These are phyloP conservation scores for Epipyxis sp. DNA, from an alignment of 108 stramenopile species.

Conservation along the genomic window DNA sequence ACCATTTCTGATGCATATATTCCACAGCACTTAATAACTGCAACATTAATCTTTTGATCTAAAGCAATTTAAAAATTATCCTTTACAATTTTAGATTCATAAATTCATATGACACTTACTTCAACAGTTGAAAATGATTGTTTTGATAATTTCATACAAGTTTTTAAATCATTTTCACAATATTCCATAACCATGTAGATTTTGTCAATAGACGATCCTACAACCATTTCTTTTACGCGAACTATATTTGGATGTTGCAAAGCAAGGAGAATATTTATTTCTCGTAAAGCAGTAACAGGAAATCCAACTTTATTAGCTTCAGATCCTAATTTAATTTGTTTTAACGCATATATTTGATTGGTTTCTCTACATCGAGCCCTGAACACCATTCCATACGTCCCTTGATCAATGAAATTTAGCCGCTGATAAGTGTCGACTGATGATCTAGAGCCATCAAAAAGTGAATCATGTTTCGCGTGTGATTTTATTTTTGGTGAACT, in stretches of 20 bases:
- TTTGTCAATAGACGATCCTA: slow-evolving; percentile 51
- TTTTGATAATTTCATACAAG: neutral
- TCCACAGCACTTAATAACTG: slow-evolving; percentile 47
- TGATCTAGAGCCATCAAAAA: neutral
- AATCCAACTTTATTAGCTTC: slow-evolving; percentile 48
- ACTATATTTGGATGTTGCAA: slow-evolving; percentile 56
- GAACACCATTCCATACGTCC: slow-evolving; percentile 53
- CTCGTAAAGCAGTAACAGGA: slow-evolving; percentile 52
- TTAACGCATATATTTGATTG: slow-evolving; percentile 45
- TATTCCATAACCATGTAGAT: slow-evolving; percentile 62
- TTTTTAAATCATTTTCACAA: slow-evolving; percentile 55
- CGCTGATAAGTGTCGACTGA: slow-evolving; percentile 50
- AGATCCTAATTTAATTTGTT: slow-evolving; percentile 50
- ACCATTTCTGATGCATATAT: slow-evolving; percentile 50
- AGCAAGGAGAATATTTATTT: slow-evolving; percentile 54
- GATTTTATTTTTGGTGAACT: neutral
- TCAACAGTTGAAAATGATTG: slow-evolving; percentile 21
- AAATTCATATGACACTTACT: neutral
- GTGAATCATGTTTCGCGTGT: neutral
- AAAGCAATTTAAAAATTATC: neutral
- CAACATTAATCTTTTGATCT: slow-evolving; percentile 49
- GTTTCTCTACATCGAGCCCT: slow-evolving; percentile 42
- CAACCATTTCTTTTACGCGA: slow-evolving; percentile 51
- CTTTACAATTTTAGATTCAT: neutral
- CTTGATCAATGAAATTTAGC: slow-evolving; percentile 46